These are phyloP conservation scores for Lyophyllum semitale DNA, from an alignment of 768 basidiomycete genomes.

Conservation along the genomic window DNA sequence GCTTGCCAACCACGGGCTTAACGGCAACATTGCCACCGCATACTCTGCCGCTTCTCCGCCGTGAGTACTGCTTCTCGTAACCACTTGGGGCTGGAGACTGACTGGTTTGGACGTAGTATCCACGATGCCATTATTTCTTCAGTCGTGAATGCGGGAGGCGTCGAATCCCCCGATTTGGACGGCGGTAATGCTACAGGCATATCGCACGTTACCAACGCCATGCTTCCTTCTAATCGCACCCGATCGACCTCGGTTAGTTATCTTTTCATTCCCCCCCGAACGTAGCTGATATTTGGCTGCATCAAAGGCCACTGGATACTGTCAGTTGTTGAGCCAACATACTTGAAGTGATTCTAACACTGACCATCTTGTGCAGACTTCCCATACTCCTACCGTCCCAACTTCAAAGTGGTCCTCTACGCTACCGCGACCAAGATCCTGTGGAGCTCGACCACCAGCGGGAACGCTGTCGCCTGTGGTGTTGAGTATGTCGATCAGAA, in stretches of 20 bases:
- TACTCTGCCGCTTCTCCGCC: not conserved
- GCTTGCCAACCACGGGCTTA: not conserved
- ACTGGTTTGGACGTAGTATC: not conserved
- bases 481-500: slow-evolving; percentile 1
- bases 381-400: not conserved
- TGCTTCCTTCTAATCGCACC: not conserved
- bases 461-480: not conserved
- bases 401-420: not conserved
- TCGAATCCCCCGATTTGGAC: not conserved
- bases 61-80: not conserved
- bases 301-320: not conserved
- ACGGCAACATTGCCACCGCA: not conserved
- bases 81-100: not conserved
- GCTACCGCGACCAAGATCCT: not conserved
- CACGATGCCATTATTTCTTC: not conserved
- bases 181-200: not conserved
- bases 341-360: not conserved
- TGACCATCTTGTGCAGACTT: not conserved
- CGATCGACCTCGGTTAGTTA: not conserved
- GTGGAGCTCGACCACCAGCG: not conserved
- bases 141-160: not conserved
- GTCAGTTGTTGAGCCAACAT: not conserved
- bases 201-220: slow-evolving; percentile 1
- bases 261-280: not conserved
- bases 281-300: not conserved